Percentiles rank a stretch among this genome's conserved stretches.
Evolutionary conservation across 2,329 filamentous ascomycete species (phyloP).

Genomic region (Arthrobotrys entomopaga): DNA sequence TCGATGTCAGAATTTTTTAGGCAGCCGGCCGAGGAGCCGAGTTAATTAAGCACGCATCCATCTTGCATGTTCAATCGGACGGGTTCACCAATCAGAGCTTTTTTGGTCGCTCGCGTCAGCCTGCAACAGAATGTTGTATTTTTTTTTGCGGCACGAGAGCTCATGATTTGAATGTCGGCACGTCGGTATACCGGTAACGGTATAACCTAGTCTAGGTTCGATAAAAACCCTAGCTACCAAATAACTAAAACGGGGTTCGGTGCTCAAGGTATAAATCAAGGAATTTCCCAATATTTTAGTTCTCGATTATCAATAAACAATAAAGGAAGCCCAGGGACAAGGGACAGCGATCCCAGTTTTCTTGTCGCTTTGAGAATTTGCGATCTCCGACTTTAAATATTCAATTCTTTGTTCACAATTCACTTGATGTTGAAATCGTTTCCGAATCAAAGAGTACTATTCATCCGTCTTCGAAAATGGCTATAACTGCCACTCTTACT

Average conservation of each 20-base stretch:
- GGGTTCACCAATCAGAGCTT: conserved; percentile 19
- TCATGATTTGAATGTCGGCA: not conserved
- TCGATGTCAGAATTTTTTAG: not conserved
- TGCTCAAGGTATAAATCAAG: conserved; percentile 11
- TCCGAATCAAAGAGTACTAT: conserved; percentile 22
- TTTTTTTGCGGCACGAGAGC: not conserved
- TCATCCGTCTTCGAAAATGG: conserved; percentile 41
- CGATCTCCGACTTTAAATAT: not conserved
- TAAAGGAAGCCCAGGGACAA: not conserved
- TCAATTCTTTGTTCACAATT: not conserved
- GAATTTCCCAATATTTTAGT: not conserved
- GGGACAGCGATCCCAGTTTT: not conserved
- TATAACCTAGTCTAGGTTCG: not conserved
- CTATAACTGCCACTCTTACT: conserved; percentile 29
- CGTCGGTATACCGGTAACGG: too few species aligned
- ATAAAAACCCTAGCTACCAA: not conserved
- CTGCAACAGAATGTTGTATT: conserved; percentile 38
- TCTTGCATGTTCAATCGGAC: too few species aligned
- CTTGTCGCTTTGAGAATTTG: not conserved
- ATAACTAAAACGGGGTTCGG: not conserved
- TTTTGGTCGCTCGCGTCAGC: conserved; percentile 29
- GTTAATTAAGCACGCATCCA: too few species aligned
- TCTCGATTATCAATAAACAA: not conserved
- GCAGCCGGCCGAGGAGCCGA: too few species aligned
- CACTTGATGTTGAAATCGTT: conserved; percentile 28